These are phyloP conservation scores for Chaetomiaceae sp. DNA, from an alignment of 2,329 filamentous ascomycete genomes.

Conservation along the genomic window DNA sequence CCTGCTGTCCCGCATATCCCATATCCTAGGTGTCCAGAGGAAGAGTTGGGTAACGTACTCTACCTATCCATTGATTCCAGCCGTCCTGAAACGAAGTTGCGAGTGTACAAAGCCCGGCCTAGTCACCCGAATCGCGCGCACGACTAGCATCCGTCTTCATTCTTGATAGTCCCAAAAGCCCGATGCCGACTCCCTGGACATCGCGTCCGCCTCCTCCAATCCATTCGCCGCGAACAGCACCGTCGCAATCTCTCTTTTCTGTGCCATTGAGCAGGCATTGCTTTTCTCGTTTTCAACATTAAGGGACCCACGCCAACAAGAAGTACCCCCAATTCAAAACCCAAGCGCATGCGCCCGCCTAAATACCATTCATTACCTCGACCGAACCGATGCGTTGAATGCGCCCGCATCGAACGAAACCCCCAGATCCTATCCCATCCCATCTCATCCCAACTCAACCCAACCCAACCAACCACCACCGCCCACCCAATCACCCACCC, in stretches of 20 bases:
- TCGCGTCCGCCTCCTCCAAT: not conserved
- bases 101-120: not conserved
- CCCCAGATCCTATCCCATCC: too few relatives aligned
- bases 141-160: not conserved
- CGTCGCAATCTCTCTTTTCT: not conserved
- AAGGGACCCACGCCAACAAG: not conserved
- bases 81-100: not conserved
- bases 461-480: not conserved
- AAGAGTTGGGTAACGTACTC: too few relatives aligned
- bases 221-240: not conserved
- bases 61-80: not conserved
- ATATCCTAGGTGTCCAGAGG: too few relatives aligned
- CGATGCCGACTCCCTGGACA: not conserved
- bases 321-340: not conserved
- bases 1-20: not conserved
- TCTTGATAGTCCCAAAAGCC: not conserved
- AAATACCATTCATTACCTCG: not conserved
- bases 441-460: not conserved
- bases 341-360: not conserved
- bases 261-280: not conserved
- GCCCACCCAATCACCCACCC: not conserved
- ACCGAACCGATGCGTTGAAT: not conserved
- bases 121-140: not conserved
- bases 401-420: too few relatives aligned
- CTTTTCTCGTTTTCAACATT: not conserved